Evolutionary conservation across 2,329 filamentous ascomycete genomes (phyloP), one percentile per base, ranked within the genome.

Genomic region (Zopfia rhizophila): DNA sequence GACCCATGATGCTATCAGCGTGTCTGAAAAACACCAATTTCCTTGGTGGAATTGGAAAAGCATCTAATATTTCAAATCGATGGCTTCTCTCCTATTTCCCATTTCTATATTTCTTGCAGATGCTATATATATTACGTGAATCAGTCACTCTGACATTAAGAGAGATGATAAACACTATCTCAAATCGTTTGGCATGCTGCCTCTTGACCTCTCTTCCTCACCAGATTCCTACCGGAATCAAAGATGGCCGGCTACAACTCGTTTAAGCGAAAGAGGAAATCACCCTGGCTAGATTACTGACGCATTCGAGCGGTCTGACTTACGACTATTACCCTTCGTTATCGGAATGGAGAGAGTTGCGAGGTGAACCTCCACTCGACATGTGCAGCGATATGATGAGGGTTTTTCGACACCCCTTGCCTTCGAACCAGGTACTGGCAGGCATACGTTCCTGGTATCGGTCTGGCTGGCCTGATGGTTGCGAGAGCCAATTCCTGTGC

Each of bases 401-500:
- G 22, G 45, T 46, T 4, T 58, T 51, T 29, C 29, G 25, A 3
- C 43, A 44, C 8, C 62, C 61, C 5, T 51, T 66, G 7, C 7
- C n/a, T 66, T 58, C 38, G 63, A 66, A 36, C 62, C 63, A 1
- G 60, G 62, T 13, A 52, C 47, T n/a, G 45, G 32, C 0, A 65
- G 38, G 39, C 50, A 1, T 66, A 68, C 27, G 61, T 59, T 2
- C 32, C 41, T 36, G 47, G 62, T 13, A 41, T 60, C 22, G 62
- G 64, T 28, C 51, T 63, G 35, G 61, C 47, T 2, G 63, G 62
- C 3, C 37, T 62, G 24, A 59, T 65, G 55, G 38, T 64, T 5
- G 61, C 58, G 30, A 51, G 59, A 30, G 51, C 60, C 3, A 58
- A 59, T 27, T 33, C 45, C 2, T 48, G 47, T 22, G 56, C 43